phyloP scores from a whole-genome alignment of 768 basidiomycete genomes.

The Pleurotus sapidus region DNA sequence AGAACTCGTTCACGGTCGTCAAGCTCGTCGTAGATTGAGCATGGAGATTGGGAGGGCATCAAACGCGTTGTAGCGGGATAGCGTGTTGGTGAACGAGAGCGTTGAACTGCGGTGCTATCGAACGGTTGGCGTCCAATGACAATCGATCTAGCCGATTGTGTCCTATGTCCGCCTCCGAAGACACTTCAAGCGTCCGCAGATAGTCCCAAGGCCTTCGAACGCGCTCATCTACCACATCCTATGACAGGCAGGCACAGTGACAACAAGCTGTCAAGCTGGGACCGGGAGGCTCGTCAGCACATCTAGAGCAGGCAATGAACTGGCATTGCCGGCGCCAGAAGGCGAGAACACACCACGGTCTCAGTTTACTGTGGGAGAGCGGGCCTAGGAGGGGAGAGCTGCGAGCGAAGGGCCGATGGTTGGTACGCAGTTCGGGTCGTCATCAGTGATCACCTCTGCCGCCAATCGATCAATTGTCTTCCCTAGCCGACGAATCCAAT shows the following conservation, averaged over 20 bases:
- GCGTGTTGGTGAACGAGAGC: too few relatives aligned
- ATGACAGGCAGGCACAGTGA: background rate
- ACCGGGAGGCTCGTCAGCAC: background rate
- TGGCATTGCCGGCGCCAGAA: background rate
- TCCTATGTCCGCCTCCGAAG: background rate
- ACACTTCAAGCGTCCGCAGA: slow-evolving; percentile 3
- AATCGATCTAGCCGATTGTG: background rate
- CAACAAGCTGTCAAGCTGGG: background rate
- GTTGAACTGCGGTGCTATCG: too few relatives aligned
- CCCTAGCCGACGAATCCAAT: slow-evolving; percentile 18
- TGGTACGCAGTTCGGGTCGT: too few relatives aligned
- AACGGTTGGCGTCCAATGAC: background rate
- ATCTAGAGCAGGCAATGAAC: background rate
- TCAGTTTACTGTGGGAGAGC: slow-evolving; percentile 3
- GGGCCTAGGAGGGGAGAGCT: slow-evolving; percentile 20
- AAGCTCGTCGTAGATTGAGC: slow-evolving; percentile 2
- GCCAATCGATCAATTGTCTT: slow-evolving; percentile 21
- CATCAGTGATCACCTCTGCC: slow-evolving; percentile 16
- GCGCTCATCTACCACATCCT: slow-evolving; percentile 4
- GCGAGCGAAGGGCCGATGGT: slow-evolving; percentile 6
- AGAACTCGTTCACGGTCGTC: background rate
- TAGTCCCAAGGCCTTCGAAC: background rate
- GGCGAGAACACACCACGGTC: slow-evolving; percentile 1
- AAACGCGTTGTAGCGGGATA: background rate
- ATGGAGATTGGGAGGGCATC: background rate